These are phyloP conservation scores for Diaporthe caulivora DNA, from an alignment of 2,329 filamentous ascomycete genomes.

Conservation along the genomic window DNA sequence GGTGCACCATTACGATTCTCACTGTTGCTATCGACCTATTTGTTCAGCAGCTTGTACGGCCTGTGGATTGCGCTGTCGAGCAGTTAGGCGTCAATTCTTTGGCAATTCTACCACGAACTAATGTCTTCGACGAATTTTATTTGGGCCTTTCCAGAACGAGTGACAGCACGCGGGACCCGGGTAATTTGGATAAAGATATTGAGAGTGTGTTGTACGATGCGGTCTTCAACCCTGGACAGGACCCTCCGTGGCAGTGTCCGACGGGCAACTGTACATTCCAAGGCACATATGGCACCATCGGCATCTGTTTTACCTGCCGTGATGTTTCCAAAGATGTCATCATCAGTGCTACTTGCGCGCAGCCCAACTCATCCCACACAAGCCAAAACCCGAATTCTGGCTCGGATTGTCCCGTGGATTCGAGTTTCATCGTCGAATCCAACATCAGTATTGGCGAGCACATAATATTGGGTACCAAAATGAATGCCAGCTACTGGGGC, in stretches of 20 bases:
- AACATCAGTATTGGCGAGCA: rapidly evolving
- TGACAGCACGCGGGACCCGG: too few species aligned
- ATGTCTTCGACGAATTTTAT: not conserved
- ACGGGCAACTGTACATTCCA: not conserved
- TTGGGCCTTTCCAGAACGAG: too few species aligned
- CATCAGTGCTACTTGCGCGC: not conserved
- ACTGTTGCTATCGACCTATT: not conserved
- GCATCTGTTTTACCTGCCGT: not conserved
- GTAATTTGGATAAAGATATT: too few species aligned
- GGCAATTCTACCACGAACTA: not conserved
- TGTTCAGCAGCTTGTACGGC: not conserved
- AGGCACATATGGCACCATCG: not conserved
- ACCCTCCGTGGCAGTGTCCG: not conserved
- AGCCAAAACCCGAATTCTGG: not conserved
- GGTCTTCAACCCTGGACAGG: not conserved
- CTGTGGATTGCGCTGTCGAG: not conserved
- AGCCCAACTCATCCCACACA: not conserved
- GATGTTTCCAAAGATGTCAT: not conserved
- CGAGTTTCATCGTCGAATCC: not conserved
- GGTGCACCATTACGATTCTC: not conserved
- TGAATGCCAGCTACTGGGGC: too few species aligned
- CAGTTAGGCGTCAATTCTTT: rapidly evolving
- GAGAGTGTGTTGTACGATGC: not conserved
- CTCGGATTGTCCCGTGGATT: not conserved
- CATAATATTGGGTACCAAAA: not conserved